These are phyloP conservation scores for Ramaria rubella DNA, from an alignment of 768 basidiomycete species.

Conservation along the genomic window DNA sequence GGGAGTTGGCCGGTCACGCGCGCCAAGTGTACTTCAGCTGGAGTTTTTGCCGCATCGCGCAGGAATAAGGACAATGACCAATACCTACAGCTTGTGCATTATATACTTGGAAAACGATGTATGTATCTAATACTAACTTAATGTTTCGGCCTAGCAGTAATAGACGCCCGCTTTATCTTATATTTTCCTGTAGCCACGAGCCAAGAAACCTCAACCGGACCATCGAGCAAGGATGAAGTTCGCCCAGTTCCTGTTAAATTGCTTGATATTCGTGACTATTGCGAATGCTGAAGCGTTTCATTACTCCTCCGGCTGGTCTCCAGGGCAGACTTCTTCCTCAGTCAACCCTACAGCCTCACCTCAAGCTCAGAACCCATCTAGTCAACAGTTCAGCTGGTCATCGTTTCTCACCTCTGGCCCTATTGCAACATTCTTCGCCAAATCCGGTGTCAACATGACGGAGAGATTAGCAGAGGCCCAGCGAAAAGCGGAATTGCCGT, in stretches of 20 bases:
- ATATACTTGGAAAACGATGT: too few species aligned
- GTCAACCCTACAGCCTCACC: conserved; percentile 11
- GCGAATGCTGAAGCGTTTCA: not conserved
- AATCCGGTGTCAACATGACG: conserved; percentile 66
- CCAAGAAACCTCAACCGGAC: too few species aligned
- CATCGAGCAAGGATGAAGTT: too few species aligned
- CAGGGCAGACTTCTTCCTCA: conserved; percentile 6
- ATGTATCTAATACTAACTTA: too few species aligned
- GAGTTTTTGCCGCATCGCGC: too few species aligned
- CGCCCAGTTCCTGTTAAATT: not conserved
- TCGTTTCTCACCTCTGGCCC: conserved; percentile 47
- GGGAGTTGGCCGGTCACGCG: not conserved
- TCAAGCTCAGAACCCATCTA: conserved; percentile 21
- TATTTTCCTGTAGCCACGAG: not conserved
- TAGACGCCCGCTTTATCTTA: conserved; percentile 1
- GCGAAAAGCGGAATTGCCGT: conserved; percentile 30
- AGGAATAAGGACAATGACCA: too few species aligned
- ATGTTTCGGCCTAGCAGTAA: not conserved
- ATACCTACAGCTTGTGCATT: too few species aligned
- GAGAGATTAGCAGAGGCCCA: conserved; percentile 37
- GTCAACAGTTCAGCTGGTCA: conserved; percentile 18
- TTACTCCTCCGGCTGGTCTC: conserved; percentile 9
- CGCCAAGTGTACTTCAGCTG: too few species aligned
- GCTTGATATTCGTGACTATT: not conserved
- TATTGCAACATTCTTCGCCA: conserved; percentile 44